A percentile compares a stretch with the other conserved stretches of the same genome.
Evolutionary conservation across 345 rosid genomes (phyloP).

Genomic region (Arabidopsis thaliana): DNA sequence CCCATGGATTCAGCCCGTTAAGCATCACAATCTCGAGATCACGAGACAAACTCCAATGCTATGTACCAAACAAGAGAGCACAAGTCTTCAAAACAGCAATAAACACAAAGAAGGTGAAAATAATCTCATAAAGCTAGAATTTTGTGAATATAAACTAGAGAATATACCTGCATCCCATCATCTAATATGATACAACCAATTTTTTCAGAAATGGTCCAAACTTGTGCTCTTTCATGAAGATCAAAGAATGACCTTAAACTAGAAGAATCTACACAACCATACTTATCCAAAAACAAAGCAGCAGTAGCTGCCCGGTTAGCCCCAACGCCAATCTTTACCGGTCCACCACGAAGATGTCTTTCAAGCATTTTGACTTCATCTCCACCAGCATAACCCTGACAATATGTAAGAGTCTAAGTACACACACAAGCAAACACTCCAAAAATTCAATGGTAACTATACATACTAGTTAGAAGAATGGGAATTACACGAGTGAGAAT

Average conservation of each 20-base stretch:
- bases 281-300: conserved; percentile 52
- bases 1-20: conserved; percentile 80
- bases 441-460: not conserved
- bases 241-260: conserved; percentile 28
- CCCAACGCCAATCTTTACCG: conserved; percentile 68
- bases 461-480: not conserved
- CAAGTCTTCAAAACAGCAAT: conserved; percentile 8
- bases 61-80: conserved; percentile 46
- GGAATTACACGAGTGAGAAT: conserved; percentile 73
- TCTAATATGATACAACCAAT: conserved; percentile 66
- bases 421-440: not conserved
- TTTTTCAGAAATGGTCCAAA: conserved; percentile 35
- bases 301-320: conserved; percentile 74
- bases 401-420: not conserved
- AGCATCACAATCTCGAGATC: conserved; percentile 87
- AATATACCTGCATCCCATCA: conserved; percentile 90
- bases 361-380: conserved; percentile 87
- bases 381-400: conserved; percentile 88
- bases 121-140: conserved; percentile 7
- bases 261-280: conserved; percentile 55
- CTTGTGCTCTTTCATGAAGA: conserved; percentile 29
- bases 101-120: not conserved
- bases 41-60: conserved; percentile 83
- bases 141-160: not conserved
- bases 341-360: conserved; percentile 60